phyloP scores from a whole-genome alignment of 768 basidiomycete species.

The Pleurotus tuoliensis region DNA sequence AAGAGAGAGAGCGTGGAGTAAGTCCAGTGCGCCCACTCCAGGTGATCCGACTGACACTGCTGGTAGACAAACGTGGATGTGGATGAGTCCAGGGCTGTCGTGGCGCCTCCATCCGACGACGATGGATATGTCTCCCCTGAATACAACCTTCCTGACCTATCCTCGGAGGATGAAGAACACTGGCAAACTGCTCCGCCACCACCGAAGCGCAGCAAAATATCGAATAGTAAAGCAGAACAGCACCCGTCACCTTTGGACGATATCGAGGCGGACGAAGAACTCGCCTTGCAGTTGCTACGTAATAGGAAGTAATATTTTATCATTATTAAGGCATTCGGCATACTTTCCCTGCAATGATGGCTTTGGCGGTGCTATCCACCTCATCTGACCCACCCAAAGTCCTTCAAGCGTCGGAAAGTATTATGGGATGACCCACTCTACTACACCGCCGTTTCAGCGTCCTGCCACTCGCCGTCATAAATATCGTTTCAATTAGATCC shows the following conservation, averaged over 20 bases:
- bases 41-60: no score
- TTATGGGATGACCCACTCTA: background rate
- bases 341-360: no score
- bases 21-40: background rate
- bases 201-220: constrained; percentile 23
- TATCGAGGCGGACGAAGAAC: constrained; percentile 39
- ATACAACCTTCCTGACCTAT: constrained; percentile 46
- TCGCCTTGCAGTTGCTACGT: constrained; percentile 60
- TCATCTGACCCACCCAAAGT: no score
- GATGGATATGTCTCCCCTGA: constrained; percentile 73
- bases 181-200: constrained; percentile 27
- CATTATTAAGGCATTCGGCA: no score
- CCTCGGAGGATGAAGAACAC: constrained; percentile 28
- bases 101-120: constrained; percentile 29
- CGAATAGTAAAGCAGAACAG: constrained; percentile 11
- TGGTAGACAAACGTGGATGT: background rate
- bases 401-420: no score
- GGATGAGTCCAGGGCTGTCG: background rate
- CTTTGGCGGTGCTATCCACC: no score
- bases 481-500: no score
- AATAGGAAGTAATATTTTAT: constrained; percentile 10
- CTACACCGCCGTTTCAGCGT: no score
- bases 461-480: no score
- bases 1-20: constrained; percentile 12
- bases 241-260: constrained; percentile 11